Evolutionary conservation across 1,284 basidiomycete genomes (phyloP).

Genomic region (Heliocybe sulcata): DNA sequence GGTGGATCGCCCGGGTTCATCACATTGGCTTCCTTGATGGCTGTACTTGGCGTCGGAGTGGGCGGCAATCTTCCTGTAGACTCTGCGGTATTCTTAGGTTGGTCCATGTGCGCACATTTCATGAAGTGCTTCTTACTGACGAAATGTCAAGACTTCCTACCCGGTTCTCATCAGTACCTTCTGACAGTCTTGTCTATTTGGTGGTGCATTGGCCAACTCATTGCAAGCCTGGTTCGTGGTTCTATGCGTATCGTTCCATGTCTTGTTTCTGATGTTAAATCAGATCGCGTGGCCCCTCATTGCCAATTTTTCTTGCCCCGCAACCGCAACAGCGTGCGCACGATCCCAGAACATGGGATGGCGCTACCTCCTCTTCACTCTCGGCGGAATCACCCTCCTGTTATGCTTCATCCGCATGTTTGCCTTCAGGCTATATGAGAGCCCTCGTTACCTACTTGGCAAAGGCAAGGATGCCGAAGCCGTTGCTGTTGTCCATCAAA

Average conservation of each 20-base stretch:
- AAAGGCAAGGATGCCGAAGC: constrained; percentile 59
- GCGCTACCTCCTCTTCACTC: constrained; percentile 44
- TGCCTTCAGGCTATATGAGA: constrained; percentile 53
- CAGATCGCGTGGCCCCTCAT: constrained; percentile 45
- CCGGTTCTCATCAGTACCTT: constrained; percentile 61
- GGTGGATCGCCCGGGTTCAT: constrained; percentile 35
- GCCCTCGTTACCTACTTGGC: constrained; percentile 55
- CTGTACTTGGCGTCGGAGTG: constrained; percentile 37
- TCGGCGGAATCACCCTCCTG: constrained; percentile 43
- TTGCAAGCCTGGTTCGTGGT: constrained; percentile 50
- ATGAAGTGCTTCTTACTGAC: neutral
- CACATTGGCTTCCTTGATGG: constrained; percentile 35
- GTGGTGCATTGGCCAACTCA: constrained; percentile 64
- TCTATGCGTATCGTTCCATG: constrained; percentile 15
- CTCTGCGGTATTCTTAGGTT: constrained; percentile 56
- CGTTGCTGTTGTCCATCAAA: constrained; percentile 45
- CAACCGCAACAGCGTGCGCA: constrained; percentile 24
- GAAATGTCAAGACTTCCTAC: constrained; percentile 45
- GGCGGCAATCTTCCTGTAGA: constrained; percentile 59
- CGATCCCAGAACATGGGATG: constrained; percentile 48
- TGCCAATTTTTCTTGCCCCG: constrained; percentile 37
- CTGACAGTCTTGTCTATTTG: constrained; percentile 63
- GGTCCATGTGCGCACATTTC: constrained; percentile 5
- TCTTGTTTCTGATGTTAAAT: constrained; percentile 1
- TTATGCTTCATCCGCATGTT: constrained; percentile 54